Conservation (phyloP, 257 asterid genomes). For the Salvia hispanica region DNA sequence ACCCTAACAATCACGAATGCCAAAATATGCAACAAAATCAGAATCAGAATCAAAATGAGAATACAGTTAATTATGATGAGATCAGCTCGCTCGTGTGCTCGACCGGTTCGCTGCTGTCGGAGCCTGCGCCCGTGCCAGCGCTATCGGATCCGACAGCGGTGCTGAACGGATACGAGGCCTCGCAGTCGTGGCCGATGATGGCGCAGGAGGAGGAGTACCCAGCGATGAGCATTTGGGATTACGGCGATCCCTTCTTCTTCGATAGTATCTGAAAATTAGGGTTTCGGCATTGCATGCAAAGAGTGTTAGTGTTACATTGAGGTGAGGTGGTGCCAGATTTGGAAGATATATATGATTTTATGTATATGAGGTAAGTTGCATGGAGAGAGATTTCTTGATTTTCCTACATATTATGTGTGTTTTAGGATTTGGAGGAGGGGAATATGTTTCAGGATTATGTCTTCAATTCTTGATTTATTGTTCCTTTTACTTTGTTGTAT, state of each 20-base stretch:
- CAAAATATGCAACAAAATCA: slow-evolving; percentile 26
- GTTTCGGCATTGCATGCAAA: slow-evolving; percentile 30
- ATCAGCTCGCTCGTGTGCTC: slow-evolving; percentile 45
- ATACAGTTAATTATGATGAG: slow-evolving; percentile 42
- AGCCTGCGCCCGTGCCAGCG: slow-evolving; percentile 32
- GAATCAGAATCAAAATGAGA: not conserved
- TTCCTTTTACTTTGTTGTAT: not conserved
- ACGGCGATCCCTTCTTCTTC: slow-evolving; percentile 66
- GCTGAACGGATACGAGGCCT: slow-evolving; percentile 37
- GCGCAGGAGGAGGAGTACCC: slow-evolving; percentile 56
- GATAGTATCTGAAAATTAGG: slow-evolving; percentile 51
- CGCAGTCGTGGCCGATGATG: slow-evolving; percentile 56
- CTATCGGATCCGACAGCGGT: slow-evolving; percentile 40
- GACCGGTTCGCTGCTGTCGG: slow-evolving; percentile 22
- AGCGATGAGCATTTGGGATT: slow-evolving; percentile 66
- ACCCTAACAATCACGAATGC: slow-evolving; percentile 47
- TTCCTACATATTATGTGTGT: not conserved
- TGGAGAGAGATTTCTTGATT: not conserved
- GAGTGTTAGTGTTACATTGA: not conserved
- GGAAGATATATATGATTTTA: not conserved
- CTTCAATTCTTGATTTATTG: not conserved
- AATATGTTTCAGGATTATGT: not conserved
- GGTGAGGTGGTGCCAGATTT: too few species aligned
- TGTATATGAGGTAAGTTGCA: slow-evolving; percentile 25
- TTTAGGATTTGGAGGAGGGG: not conserved